Evolutionary conservation across 768 basidiomycete genomes (phyloP).

Genomic region (Termitomyces sp.): DNA sequence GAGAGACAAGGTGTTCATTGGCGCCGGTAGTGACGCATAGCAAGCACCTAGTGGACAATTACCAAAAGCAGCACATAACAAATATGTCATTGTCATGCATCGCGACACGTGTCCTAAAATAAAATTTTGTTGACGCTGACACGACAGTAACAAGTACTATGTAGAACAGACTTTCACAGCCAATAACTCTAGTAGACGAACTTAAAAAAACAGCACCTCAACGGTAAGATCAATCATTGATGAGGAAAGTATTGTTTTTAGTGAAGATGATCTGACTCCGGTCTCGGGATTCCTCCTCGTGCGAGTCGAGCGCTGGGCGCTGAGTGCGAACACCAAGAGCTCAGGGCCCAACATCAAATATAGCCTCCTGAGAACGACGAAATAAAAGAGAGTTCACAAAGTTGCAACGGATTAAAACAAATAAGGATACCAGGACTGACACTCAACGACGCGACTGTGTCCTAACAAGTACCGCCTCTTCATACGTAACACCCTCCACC

Average conservation of each 20-base stretch:
- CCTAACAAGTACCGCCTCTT: neutral
- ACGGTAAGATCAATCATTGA: neutral
- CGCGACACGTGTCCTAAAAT: neutral
- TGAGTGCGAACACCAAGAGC: too few species aligned
- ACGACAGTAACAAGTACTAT: neutral
- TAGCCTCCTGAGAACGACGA: too few species aligned
- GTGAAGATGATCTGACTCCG: neutral
- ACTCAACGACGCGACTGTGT: neutral
- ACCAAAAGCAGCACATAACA: too few species aligned
- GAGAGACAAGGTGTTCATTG: constrained; percentile 6
- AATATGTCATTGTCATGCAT: neutral
- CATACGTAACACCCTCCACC: neutral
- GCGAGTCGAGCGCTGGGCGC: too few species aligned
- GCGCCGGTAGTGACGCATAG: neutral
- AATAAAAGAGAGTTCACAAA: neutral
- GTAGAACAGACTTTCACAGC: neutral
- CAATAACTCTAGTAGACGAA: too few species aligned
- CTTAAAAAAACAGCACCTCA: neutral
- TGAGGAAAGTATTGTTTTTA: neutral
- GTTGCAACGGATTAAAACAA: neutral
- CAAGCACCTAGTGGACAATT: neutral
- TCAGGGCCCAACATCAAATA: too few species aligned
- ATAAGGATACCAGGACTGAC: neutral
- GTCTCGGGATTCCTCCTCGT: too few species aligned
- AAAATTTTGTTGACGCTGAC: neutral